phyloP scores from a whole-genome alignment of 2,329 filamentous ascomycete species.

The Colletotrichum sp. region DNA sequence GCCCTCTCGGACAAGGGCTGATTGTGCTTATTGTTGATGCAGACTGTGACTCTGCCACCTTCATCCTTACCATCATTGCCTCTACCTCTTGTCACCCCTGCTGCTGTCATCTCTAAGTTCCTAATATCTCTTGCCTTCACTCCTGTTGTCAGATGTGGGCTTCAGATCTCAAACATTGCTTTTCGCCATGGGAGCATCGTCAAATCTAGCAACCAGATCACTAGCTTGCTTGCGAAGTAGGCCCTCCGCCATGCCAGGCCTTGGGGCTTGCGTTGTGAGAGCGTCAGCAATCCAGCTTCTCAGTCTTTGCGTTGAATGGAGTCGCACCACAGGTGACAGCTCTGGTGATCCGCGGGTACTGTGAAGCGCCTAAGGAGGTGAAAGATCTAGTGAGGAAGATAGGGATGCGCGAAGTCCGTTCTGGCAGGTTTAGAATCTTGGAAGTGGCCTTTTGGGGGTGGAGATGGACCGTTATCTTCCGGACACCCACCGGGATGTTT shows the following conservation, averaged over 20 bases:
- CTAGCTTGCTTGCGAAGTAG: not conserved
- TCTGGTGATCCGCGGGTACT: not conserved
- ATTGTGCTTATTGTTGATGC: fast-evolving
- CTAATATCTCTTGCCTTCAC: fast-evolving
- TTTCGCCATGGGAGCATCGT: not conserved
- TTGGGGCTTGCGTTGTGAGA: fast-evolving
- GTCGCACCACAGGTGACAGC: too few species aligned
- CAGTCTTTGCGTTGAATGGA: fast-evolving
- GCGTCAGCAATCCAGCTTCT: not conserved
- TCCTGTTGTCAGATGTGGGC: not conserved
- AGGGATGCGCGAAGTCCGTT: not conserved
- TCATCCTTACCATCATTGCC: not conserved
- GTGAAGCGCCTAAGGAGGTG: not conserved
- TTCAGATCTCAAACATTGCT: not conserved
- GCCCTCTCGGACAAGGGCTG: not conserved
- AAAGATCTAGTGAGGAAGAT: not conserved
- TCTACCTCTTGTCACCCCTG: not conserved
- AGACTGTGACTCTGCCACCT: not conserved
- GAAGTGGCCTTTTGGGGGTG: not conserved
- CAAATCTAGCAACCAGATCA: not conserved
- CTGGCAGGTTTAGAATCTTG: not conserved
- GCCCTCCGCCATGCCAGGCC: too few species aligned
- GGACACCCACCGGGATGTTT: not conserved
- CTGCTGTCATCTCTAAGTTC: not conserved
- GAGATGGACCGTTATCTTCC: not conserved